Conservation (phyloP, 2,329 filamentous ascomycete genomes). For the Trichocomaceae sp. region DNA sequence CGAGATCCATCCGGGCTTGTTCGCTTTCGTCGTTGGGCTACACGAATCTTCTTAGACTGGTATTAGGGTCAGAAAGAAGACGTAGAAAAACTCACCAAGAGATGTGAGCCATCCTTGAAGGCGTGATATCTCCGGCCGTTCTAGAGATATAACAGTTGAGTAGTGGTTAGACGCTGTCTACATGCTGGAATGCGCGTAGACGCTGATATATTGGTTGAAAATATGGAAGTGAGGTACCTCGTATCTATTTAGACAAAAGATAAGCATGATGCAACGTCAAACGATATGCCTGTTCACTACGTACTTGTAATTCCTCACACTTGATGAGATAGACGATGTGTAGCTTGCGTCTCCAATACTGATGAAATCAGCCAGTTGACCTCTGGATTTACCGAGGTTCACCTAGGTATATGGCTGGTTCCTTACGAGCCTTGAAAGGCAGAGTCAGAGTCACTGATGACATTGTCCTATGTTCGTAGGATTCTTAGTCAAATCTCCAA, state of each 20-base stretch:
- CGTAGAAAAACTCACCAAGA: slow-evolving; percentile 10
- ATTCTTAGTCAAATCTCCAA: background rate
- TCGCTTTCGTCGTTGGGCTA: slow-evolving; percentile 22
- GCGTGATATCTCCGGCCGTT: slow-evolving; percentile 26
- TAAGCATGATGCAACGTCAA: background rate
- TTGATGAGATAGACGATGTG: slow-evolving; percentile 14
- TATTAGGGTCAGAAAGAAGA: background rate
- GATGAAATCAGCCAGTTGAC: background rate
- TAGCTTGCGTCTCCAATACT: slow-evolving; percentile 15
- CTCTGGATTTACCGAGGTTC: background rate
- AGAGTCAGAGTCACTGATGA: slow-evolving; percentile 12
- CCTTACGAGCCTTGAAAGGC: slow-evolving; percentile 15
- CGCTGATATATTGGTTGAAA: background rate
- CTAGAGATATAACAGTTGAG: slow-evolving; percentile 5
- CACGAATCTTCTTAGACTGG: background rate
- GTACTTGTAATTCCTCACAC: slow-evolving; percentile 15
- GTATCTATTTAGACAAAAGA: slow-evolving; percentile 6
- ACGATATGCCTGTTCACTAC: background rate
- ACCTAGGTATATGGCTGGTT: background rate
- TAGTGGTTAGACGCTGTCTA: too few relatives aligned
- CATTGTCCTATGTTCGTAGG: slow-evolving; percentile 5
- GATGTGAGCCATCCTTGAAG: slow-evolving; percentile 19
- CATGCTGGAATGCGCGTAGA: background rate
- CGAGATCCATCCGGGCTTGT: slow-evolving; percentile 19
- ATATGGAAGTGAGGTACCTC: slow-evolving; percentile 5